These are phyloP conservation scores for Caryopteris hybrid DNA, from an alignment of 305 asterid species.

Conservation along the genomic window DNA sequence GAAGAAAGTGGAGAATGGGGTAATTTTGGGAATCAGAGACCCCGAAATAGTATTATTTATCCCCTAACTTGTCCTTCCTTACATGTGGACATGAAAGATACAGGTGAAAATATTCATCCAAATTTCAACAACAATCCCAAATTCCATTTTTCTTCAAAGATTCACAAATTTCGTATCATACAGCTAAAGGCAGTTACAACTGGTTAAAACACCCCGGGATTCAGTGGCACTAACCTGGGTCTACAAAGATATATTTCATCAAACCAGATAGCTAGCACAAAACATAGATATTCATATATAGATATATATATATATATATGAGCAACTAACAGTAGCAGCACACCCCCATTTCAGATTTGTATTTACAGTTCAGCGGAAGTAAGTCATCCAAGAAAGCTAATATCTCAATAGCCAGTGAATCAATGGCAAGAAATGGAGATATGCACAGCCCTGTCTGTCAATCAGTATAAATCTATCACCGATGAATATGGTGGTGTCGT, in stretches of 20 bases:
- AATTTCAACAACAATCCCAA: conserved; percentile 5
- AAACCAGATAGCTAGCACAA: conserved; percentile 24
- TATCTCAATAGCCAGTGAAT: conserved; percentile 38
- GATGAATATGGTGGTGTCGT: conserved; percentile 35
- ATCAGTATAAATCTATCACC: conserved; percentile 34
- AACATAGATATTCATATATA: conserved; percentile 5
- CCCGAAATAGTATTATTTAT: too few species aligned
- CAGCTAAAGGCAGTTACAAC: conserved; percentile 22
- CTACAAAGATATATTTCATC: conserved; percentile 23
- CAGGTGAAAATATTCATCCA: neutral
- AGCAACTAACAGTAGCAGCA: conserved; percentile 35
- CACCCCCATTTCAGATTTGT: conserved; percentile 46
- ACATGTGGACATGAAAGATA: too few species aligned
- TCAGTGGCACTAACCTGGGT: conserved; percentile 25
- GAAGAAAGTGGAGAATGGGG: too few species aligned
- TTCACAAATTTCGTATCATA: conserved; percentile 13
- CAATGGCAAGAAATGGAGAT: conserved; percentile 39
- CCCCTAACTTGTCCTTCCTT: too few species aligned
- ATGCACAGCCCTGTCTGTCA: conserved; percentile 31
- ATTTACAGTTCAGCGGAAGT: conserved; percentile 60
- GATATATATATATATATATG: conserved; percentile 5
- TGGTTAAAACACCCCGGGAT: conserved; percentile 22
- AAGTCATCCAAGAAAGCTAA: conserved; percentile 38
- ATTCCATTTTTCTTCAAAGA: conserved; percentile 9
- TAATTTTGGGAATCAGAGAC: too few species aligned